Evolutionary conservation across 495 filamentous ascomycete species (phyloP), one percentile per base, ranked within the genome.

Genomic region (Mytilinidion resinicola): DNA sequence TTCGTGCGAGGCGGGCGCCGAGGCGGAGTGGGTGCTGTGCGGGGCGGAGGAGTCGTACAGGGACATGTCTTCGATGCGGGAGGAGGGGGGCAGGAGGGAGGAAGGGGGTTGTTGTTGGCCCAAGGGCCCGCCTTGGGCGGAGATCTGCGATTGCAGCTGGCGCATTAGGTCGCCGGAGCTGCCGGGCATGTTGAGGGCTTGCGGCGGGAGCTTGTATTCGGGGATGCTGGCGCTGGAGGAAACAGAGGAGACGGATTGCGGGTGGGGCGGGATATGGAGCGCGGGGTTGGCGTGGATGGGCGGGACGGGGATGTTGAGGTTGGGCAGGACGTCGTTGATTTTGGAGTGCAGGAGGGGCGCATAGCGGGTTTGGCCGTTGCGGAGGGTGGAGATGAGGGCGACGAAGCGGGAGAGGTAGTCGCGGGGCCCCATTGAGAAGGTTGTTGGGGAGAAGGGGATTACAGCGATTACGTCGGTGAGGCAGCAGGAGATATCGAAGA

Each of bases 401-500:
- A 86, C 72, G 15, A 91, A 77, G 51, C 87, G 79, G 53, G 82
- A 78, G n/a, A 91, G 81, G 62, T 88, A 83, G 60, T 90, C 85
- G 33, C 81, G 82, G 8, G 88, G 88, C 0, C 86, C 84, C 20
- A 82, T 72, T 21, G 80, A 77, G 67, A 86, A 87, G 17, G 79
- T 76, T 12, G 79, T 75, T 4, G 79, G 75, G 10, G 74, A 71
- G 44, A 74, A 67, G 2, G 83, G 77, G 0, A 88, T 78, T 56
- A 84, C 81, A 4, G 83, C 78, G 50, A 92, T 82, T 8, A 88
- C 82, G 62, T 92, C 89, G 12, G 80, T 82, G 46, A 92, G 76
- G 15, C 86, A 82, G 65, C 81, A 87, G 6, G 88, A 81, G 42
- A 91, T 77, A 64, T 87, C 85, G 58, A 90, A 84, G 41, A 93